Conservation (phyloP, 139 green algal genomes). For the Microglena sp. region DNA sequence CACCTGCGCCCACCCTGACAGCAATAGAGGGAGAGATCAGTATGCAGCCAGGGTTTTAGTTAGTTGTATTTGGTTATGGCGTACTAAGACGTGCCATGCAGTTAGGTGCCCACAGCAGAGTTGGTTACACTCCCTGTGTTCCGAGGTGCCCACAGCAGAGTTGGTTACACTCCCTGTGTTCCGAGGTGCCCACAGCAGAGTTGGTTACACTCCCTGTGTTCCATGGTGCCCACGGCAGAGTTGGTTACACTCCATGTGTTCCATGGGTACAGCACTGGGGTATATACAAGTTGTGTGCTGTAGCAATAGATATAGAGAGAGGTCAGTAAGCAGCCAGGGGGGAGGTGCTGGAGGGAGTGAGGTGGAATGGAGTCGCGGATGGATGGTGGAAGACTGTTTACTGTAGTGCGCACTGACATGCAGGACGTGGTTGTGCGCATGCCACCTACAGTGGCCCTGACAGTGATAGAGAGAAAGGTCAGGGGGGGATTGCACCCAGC, state of each 20-base stretch:
- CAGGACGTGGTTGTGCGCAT: background rate
- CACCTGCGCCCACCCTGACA: background rate
- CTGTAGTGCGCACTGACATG: conserved; percentile 48
- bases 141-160: too few relatives aligned
- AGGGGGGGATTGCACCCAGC: too few relatives aligned
- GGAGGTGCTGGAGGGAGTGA: background rate
- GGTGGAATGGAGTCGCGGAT: conserved; percentile 7
- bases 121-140: too few relatives aligned
- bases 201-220: too few relatives aligned
- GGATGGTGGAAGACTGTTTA: conserved; percentile 62
- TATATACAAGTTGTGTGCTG: too few relatives aligned
- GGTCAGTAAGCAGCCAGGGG: background rate
- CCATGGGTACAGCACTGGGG: too few relatives aligned
- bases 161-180: too few relatives aligned
- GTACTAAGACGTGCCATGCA: conserved; percentile 13
- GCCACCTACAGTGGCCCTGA: too few relatives aligned
- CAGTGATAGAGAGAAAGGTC: background rate
- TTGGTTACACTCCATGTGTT: too few relatives aligned
- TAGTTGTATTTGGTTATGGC: conserved; percentile 38
- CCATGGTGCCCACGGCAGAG: too few relatives aligned
- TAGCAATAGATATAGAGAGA: too few relatives aligned
- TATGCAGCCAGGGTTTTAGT: background rate
- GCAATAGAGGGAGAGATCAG: background rate
- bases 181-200: too few relatives aligned
- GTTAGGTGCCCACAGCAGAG: background rate